Evolutionary conservation across 352 stramenopile genomes (phyloP).

Genomic region (Elongisporangium senticosum): DNA sequence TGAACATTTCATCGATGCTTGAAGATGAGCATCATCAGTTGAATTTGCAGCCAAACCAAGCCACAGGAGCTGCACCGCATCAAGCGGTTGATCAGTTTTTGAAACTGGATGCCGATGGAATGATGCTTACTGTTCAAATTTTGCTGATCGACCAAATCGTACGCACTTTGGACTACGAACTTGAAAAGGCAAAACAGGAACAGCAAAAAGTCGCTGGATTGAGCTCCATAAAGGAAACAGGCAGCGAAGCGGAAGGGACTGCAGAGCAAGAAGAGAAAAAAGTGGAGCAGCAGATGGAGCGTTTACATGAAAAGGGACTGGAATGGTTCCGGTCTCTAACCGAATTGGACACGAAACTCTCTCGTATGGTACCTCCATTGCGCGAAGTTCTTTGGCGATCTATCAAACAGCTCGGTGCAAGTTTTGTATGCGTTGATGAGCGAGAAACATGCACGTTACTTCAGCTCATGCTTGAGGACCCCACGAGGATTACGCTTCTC

Average conservation of each 20-base stretch:
- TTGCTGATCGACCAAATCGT: conserved; percentile 80
- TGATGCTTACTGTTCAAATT: conserved; percentile 77
- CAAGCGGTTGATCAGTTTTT: conserved; percentile 54
- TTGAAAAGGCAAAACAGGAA: conserved; percentile 32
- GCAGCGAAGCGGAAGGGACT: not conserved
- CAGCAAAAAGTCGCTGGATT: conserved; percentile 8
- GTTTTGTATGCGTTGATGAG: conserved; percentile 80
- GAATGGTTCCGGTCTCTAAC: conserved; percentile 81
- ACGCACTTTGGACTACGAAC: conserved; percentile 43
- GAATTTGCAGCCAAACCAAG: conserved; percentile 3
- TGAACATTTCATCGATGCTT: conserved; percentile 37
- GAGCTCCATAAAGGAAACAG: conserved; percentile 5
- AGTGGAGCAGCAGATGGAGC: conserved; percentile 30
- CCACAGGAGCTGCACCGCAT: not conserved
- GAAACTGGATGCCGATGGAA: conserved; percentile 52
- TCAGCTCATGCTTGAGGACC: conserved; percentile 82
- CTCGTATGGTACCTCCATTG: conserved; percentile 76
- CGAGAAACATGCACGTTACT: conserved; percentile 75
- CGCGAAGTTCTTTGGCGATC: conserved; percentile 76
- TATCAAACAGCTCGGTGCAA: conserved; percentile 75
- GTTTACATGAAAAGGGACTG: conserved; percentile 67
- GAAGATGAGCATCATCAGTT: conserved; percentile 18
- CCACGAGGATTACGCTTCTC: conserved; percentile 69
- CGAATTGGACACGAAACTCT: conserved; percentile 73
- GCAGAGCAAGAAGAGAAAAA: conserved; percentile 20